phyloP scores from a whole-genome alignment of 371 early-diverging fungal genomes.

The Funneliformis caledonium region DNA sequence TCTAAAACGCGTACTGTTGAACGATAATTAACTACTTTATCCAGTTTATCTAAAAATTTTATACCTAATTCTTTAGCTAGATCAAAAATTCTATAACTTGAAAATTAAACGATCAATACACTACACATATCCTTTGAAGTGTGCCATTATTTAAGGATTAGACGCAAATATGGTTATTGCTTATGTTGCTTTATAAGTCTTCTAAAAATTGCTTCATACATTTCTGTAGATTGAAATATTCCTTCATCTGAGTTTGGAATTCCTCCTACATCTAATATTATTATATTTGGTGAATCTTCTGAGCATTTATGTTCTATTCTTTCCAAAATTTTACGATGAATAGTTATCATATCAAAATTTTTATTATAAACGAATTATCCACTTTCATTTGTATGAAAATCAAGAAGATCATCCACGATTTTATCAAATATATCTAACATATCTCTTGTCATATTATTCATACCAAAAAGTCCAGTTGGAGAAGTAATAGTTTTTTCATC shows the following conservation, averaged over 20 bases:
- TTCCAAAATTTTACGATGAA: neutral
- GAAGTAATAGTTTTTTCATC: neutral
- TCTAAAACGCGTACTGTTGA: slow-evolving; percentile 5
- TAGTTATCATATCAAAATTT: neutral
- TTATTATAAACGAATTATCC: neutral
- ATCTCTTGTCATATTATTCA: neutral
- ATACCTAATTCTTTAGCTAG: neutral
- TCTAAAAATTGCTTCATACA: slow-evolving; percentile 7
- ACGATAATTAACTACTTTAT: slow-evolving; percentile 8
- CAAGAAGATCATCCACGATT: neutral
- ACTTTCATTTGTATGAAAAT: neutral
- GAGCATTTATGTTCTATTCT: neutral
- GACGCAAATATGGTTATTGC: neutral
- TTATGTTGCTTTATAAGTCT: neutral
- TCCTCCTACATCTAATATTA: neutral
- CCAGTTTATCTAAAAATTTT: slow-evolving; percentile 5
- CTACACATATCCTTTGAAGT: slow-evolving; percentile 25
- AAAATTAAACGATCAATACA: slow-evolving; percentile 11
- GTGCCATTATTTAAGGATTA: neutral
- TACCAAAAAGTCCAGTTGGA: neutral
- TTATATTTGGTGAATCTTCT: neutral
- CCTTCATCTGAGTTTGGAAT: neutral
- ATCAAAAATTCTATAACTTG: slow-evolving; percentile 28
- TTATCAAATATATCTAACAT: neutral
- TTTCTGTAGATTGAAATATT: neutral